Conservation (phyloP, 2,329 filamentous ascomycete genomes). For the Leptographium galeiforme region DNA sequence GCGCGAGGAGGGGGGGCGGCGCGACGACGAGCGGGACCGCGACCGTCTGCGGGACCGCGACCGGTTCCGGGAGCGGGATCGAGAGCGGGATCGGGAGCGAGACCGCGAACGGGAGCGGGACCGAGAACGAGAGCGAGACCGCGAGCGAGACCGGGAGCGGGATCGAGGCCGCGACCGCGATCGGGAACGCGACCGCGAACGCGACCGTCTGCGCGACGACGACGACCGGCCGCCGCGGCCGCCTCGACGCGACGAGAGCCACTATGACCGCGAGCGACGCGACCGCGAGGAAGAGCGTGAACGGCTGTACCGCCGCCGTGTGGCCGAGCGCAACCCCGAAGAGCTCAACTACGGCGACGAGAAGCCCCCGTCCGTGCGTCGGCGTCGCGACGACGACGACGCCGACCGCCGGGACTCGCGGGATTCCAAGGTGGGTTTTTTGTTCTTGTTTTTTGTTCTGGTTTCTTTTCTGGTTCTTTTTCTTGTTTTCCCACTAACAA, state of each 20-base stretch:
- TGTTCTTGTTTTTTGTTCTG: background rate
- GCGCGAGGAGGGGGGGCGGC: constrained; percentile 25
- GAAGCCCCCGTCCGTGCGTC: constrained; percentile 46
- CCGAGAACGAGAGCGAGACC: constrained; percentile 60
- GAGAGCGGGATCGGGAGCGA: constrained; percentile 17
- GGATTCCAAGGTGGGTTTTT: constrained; percentile 46
- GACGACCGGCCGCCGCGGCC: constrained; percentile 35
- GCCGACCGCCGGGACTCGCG: constrained; percentile 50
- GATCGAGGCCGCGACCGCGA: constrained; percentile 21
- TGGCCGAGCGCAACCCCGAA: constrained; percentile 55
- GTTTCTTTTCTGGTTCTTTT: background rate
- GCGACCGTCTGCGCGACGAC: constrained; percentile 24
- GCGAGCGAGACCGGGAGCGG: constrained; percentile 44
- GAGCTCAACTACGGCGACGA: constrained; percentile 85
- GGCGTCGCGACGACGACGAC: constrained; percentile 66
- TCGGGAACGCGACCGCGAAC: constrained; percentile 19
- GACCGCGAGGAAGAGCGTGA: constrained; percentile 87
- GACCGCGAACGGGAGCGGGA: constrained; percentile 32
- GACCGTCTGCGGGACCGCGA: constrained; percentile 20
- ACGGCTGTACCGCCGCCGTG: constrained; percentile 68
- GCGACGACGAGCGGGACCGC: constrained; percentile 21
- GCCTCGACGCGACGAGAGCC: constrained; percentile 47
- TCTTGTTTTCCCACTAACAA: constrained; percentile 13
- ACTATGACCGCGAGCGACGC: constrained; percentile 76
- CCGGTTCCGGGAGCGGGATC: constrained; percentile 22